Base-by-base conservation (phyloP, 2,329 filamentous ascomycete genomes). In the Ustulina deusta region DNA sequence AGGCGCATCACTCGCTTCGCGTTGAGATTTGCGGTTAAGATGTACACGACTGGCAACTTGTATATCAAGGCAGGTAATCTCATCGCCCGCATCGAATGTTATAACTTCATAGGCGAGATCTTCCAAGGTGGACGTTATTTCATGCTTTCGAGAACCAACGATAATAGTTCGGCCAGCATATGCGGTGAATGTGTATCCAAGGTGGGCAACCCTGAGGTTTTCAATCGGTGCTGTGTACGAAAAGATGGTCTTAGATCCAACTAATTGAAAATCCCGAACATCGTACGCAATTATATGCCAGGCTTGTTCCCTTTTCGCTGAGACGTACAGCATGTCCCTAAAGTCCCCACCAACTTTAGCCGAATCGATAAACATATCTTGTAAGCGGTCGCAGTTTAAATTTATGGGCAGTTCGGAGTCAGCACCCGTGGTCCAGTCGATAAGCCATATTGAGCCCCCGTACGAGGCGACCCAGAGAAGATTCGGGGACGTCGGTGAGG, bases 31-130 rank as follows among this genome's bases (percentile, higher is more conserved):
- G 71, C 77, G 42, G 66, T 76, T 74, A 70, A 83, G 63, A 58
- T 78, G 77, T 32, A 79, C 61, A 55, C 77, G 77, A 17, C 73
- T 69, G 6, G 73, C 69, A 38, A 80, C 80, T 70, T 87, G 85
- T 59, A 92, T 77, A 74, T 96, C 91, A 51, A 93, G 80, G 67
- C 88, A 89, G 32, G 87, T 89, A 59, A 94, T 86, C 48, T 87
- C 84, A 71, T 93, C 89, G 2, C 88, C 86, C 17, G 83, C 81
- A 63, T 89, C 85, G 66, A 90, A 85, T 17, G 84, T 84, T 69
- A 84, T 85, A 73, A 90, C 87, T 54, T 88, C 84, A 74, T 86
- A 89, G 46, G 80, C 79, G 22, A 87, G 77, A 42, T 83, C 79
- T n/a, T 79, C 76, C 38, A 85, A 67, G 2, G 77, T 42, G 25